These are phyloP conservation scores for Nicotiana sylvestris DNA, from an alignment of 257 asterid genomes.

Conservation along the genomic window DNA sequence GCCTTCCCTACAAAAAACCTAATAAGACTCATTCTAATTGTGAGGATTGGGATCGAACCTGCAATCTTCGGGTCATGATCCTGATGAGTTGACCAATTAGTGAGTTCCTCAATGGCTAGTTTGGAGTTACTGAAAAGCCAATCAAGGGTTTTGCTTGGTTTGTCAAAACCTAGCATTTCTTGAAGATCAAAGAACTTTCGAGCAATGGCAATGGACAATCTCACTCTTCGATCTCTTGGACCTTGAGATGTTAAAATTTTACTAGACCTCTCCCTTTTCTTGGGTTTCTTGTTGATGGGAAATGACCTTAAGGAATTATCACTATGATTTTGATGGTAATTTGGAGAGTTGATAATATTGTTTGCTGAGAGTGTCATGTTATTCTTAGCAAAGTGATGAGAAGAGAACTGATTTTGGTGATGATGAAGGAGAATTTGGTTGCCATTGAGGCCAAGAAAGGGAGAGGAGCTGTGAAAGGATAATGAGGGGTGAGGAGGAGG, in stretches of 20 bases:
- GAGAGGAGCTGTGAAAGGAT: conserved; percentile 17
- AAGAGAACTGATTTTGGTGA: conserved; percentile 12
- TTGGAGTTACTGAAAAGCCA: conserved; percentile 75
- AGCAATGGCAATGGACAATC: conserved; percentile 76
- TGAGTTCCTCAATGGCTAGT: conserved; percentile 59
- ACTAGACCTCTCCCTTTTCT: conserved; percentile 64
- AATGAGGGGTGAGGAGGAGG: conserved; percentile 36
- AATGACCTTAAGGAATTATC: not conserved
- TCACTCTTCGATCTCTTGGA: conserved; percentile 71
- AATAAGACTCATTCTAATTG: not conserved
- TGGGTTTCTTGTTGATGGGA: conserved; percentile 4
- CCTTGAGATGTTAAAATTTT: conserved; percentile 78
- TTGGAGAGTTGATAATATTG: not conserved
- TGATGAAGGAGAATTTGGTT: conserved; percentile 33
- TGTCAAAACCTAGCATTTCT: conserved; percentile 71
- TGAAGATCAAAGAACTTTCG: conserved; percentile 87
- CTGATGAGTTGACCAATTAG: conserved; percentile 16
- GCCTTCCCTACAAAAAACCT: not conserved
- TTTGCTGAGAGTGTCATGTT: not conserved
- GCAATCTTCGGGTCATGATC: not conserved
- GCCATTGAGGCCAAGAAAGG: conserved; percentile 26
- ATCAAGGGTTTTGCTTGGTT: conserved; percentile 84
- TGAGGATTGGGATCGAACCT: not conserved
- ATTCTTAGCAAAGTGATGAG: conserved; percentile 16
- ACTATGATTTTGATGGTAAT: not conserved